Evolutionary conservation across 2,329 filamentous ascomycete genomes (phyloP).

Genomic region (Penicillium sp.): DNA sequence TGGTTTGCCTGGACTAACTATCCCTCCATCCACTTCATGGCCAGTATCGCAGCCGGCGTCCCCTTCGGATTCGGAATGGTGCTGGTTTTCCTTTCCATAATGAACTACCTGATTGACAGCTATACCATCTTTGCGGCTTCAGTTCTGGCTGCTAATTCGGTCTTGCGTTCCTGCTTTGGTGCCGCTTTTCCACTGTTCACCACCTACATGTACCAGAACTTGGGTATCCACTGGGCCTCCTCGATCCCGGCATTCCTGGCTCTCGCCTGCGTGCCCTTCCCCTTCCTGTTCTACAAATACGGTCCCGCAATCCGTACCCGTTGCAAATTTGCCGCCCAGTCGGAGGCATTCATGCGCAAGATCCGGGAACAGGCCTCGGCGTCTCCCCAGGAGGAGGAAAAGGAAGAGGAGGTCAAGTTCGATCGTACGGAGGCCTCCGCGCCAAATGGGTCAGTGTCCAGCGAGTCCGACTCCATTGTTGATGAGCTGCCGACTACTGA

Average conservation of each 20-base stretch:
- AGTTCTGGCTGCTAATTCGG: constrained; percentile 24
- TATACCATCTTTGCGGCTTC: constrained; percentile 28
- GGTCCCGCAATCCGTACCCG: constrained; percentile 20
- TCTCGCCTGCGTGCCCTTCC: constrained; percentile 25
- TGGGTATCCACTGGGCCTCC: constrained; percentile 28
- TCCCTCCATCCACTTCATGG: constrained; percentile 24
- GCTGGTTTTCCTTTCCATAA: constrained; percentile 24
- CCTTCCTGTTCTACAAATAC: constrained; percentile 29
- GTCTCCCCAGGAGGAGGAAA: constrained; percentile 11
- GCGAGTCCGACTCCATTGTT: constrained; percentile 23
- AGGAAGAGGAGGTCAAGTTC: constrained; percentile 22
- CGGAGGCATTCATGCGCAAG: constrained; percentile 36
- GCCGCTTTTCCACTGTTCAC: constrained; percentile 28
- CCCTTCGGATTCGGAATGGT: constrained; percentile 28
- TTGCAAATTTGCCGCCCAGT: constrained; percentile 28
- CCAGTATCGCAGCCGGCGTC: constrained; percentile 22
- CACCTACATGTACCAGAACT: constrained; percentile 24
- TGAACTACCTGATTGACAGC: constrained; percentile 28
- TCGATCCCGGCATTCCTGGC: constrained; percentile 25
- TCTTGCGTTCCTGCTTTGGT: constrained; percentile 26
- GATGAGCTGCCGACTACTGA: constrained; percentile 18
- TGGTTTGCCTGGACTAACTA: constrained; percentile 35
- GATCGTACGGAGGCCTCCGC: constrained; percentile 36
- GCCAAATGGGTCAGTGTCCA: constrained; percentile 20
- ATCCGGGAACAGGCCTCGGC: constrained; percentile 27